phyloP scores from a whole-genome alignment of 2,329 filamentous ascomycete genomes.

The Coniella vitis region DNA sequence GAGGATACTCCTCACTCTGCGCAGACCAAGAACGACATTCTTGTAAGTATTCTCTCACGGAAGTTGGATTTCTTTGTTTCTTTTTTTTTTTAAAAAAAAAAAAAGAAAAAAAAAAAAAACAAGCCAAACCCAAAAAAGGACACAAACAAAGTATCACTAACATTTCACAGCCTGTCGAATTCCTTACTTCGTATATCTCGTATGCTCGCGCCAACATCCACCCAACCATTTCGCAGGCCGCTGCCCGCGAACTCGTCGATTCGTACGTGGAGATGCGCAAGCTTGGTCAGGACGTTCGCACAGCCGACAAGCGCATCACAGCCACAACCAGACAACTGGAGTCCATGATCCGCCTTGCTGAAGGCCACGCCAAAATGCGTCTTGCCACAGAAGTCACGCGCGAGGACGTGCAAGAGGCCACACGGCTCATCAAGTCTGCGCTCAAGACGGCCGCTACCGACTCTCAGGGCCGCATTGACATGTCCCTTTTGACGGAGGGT shows the following conservation, averaged over 20 bases:
- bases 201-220: constrained; percentile 86
- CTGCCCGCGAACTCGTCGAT: constrained; percentile 75
- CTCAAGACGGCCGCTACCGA: constrained; percentile 98
- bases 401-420: constrained; percentile 81
- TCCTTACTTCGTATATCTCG: constrained; percentile 93
- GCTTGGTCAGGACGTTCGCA: constrained; percentile 78
- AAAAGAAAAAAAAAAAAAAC: too few relatives aligned
- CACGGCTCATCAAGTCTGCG: constrained; percentile 85
- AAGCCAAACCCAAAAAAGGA: too few relatives aligned
- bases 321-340: constrained; percentile 95
- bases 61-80: not conserved
- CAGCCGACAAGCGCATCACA: constrained; percentile 91
- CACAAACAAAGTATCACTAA: too few relatives aligned
- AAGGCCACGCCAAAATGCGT: constrained; percentile 98
- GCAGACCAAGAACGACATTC: constrained; percentile 63
- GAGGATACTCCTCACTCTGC: constrained; percentile 91
- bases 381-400: constrained; percentile 68
- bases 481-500: constrained; percentile 93
- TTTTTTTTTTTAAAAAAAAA: too few relatives aligned
- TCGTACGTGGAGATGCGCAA: constrained; percentile 94
- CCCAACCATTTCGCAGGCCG: constrained; percentile 71
- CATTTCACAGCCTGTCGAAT: constrained; percentile 69
- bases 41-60: constrained; percentile 53
- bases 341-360: constrained; percentile 93
- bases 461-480: constrained; percentile 86